phyloP scores from a whole-genome alignment of 2,329 filamentous ascomycete genomes.

The Davidsoniella virescens region DNA sequence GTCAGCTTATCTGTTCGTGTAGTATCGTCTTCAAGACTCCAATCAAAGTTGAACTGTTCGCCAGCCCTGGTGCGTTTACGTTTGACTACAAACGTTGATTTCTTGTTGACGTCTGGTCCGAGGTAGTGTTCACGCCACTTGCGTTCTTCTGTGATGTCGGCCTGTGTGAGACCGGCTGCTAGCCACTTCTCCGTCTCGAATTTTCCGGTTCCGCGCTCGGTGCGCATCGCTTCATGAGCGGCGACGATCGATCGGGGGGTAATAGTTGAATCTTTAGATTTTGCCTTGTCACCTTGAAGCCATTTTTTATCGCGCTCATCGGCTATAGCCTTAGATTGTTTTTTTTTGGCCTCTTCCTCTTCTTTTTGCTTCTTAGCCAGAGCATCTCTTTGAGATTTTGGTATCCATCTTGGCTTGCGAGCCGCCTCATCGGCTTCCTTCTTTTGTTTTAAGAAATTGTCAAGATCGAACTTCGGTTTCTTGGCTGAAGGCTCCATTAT shows the following conservation, averaged over 20 bases:
- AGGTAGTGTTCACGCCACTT: conserved; percentile 73
- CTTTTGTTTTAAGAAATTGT: conserved; percentile 73
- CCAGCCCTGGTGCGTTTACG: conserved; percentile 90
- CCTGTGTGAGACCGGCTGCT: conserved; percentile 14
- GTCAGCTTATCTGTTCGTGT: conserved; percentile 28
- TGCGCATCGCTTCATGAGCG: conserved; percentile 14
- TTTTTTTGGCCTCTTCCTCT: conserved; percentile 31
- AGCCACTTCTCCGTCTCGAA: conserved; percentile 12
- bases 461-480: conserved; percentile 53
- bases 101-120: conserved; percentile 70
- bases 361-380: conserved; percentile 66
- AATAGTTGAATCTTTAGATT: background rate
- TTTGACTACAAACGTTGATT: conserved; percentile 77
- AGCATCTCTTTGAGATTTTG: conserved; percentile 66
- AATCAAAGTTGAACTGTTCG: conserved; percentile 98
- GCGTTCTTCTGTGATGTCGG: conserved; percentile 53
- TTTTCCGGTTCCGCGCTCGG: conserved; percentile 12
- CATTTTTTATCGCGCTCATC: conserved; percentile 12
- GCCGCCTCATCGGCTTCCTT: conserved; percentile 71
- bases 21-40: conserved; percentile 91
- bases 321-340: conserved; percentile 8
- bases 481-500: conserved; percentile 15
- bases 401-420: conserved; percentile 75
- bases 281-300: conserved; percentile 9
- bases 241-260: conserved; percentile 9